Evolutionary conservation across 2,329 filamentous ascomycete species (phyloP), one percentile per base, ranked within the genome.

Genomic region (Fusarium haematococcum): DNA sequence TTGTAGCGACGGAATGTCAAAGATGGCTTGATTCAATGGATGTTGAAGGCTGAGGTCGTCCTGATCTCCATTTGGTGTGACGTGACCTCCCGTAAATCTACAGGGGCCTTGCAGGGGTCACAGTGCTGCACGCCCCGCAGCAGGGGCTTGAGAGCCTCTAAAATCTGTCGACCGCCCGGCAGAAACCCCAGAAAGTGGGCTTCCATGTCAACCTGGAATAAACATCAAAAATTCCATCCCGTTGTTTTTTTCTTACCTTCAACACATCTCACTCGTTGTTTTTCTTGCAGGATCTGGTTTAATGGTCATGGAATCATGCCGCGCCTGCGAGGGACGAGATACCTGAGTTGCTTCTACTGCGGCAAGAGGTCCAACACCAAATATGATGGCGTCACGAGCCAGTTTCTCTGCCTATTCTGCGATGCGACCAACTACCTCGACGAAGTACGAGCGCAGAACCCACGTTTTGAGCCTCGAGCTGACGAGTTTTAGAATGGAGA

Each of bases 401-500:
- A 91, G 78, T 98, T 95, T 84, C 86, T 91, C 54, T 98, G 95
- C 83, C 84, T 88, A 23, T 86, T 89, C 70, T 99, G 97, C 86
- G 94, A 97, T 78, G 94, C 95, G 20, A 91, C 92, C 68, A 99
- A 98, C 83, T 94, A 94, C 84, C 87, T 98, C 35, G 97, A 99
- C 81, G 88, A 96, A 86, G 95, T 97, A 85, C 25, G 70, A 32
- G 48, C 13, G 23, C 25, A 0, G 9, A 2, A 1, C 1, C 1
- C 6, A 4, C 3, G 2, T 5, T 18, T 11, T 18, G 10, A 18
- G 16, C 27, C 13, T 33, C 5, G 33, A 35, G 27, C 69, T 78
- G 57, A 78, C 56, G 5, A 2, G 14, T 11, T 68, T 4, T 79
- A 97, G 93, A 91, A 94, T 81, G 96, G 96, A 79, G 91, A 97